These are phyloP conservation scores for Fraxinus dipetala DNA, from an alignment of 305 asterid species.

Conservation along the genomic window DNA sequence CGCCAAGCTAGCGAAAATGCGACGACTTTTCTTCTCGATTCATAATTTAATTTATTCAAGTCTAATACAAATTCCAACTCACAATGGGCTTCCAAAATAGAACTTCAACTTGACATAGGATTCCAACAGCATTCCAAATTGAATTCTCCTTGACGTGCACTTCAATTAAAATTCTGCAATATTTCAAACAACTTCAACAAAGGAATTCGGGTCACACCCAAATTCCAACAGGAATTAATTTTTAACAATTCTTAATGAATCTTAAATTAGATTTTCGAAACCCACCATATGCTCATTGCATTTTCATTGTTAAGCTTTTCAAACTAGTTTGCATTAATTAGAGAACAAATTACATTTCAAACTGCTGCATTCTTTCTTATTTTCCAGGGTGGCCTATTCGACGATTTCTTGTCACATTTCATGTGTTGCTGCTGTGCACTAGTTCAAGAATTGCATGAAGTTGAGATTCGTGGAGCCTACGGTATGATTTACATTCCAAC, in stretches of 20 bases:
- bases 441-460: constrained; percentile 35
- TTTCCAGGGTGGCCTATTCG: constrained; percentile 28
- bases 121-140: too few species aligned
- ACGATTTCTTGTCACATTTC: constrained; percentile 30
- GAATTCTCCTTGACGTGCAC: too few species aligned
- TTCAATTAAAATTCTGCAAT: too few species aligned
- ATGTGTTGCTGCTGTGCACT: constrained; percentile 33
- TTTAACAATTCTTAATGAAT: background rate
- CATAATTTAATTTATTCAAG: too few species aligned
- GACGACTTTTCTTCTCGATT: too few species aligned
- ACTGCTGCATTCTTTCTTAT: background rate
- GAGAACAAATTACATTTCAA: background rate
- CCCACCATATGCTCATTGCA: background rate
- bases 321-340: background rate
- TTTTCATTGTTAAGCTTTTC: background rate
- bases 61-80: too few species aligned
- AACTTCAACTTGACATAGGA: too few species aligned
- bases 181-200: too few species aligned
- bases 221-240: background rate
- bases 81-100: too few species aligned
- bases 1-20: too few species aligned
- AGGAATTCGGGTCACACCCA: too few species aligned
- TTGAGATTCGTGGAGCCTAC: constrained; percentile 20
- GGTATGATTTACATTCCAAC: background rate
- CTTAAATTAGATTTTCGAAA: background rate